These are phyloP conservation scores for Xanthoconium purpureum DNA, from an alignment of 768 basidiomycete genomes.

Conservation along the genomic window DNA sequence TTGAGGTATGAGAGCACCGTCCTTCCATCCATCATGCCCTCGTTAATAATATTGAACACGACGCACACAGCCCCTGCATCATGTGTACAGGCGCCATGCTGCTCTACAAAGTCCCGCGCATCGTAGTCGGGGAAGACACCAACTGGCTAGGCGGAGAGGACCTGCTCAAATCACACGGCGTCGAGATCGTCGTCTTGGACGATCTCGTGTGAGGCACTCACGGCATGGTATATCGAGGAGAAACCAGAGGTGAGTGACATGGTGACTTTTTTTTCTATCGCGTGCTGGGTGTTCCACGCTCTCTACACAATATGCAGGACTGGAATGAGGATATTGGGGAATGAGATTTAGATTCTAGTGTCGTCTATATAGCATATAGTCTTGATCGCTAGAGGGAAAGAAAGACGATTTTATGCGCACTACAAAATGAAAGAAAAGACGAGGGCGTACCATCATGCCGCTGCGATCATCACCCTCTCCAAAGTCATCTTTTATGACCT, in stretches of 20 bases:
- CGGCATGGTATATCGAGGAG: conserved; percentile 53
- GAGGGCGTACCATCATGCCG: conserved; percentile 17
- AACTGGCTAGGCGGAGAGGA: conserved; percentile 56
- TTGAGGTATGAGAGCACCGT: conserved; percentile 27
- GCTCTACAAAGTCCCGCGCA: conserved; percentile 59
- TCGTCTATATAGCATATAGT: conserved; percentile 5
- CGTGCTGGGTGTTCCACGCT: not conserved
- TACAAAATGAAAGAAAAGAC: not conserved
- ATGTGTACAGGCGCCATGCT: conserved; percentile 66
- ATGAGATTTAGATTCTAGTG: conserved; percentile 1
- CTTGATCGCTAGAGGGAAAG: not conserved
- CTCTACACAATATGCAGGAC: conserved; percentile 35
- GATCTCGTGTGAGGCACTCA: conserved; percentile 50
- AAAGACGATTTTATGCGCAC: not conserved
- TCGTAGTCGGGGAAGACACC: conserved; percentile 62
- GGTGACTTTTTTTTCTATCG: conserved; percentile 3
- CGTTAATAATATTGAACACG: no score
- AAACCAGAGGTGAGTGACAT: conserved; percentile 46
- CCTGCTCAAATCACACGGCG: conserved; percentile 48
- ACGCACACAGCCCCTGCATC: conserved; percentile 52
- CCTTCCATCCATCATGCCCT: no score
- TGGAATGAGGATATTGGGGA: conserved; percentile 67
- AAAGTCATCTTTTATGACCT: conserved; percentile 33
- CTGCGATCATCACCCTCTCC: conserved; percentile 32
- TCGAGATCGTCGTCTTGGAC: conserved; percentile 51